Evolutionary conservation across 352 stramenopile species (phyloP).

Genomic region (Phytophthora capsici): DNA sequence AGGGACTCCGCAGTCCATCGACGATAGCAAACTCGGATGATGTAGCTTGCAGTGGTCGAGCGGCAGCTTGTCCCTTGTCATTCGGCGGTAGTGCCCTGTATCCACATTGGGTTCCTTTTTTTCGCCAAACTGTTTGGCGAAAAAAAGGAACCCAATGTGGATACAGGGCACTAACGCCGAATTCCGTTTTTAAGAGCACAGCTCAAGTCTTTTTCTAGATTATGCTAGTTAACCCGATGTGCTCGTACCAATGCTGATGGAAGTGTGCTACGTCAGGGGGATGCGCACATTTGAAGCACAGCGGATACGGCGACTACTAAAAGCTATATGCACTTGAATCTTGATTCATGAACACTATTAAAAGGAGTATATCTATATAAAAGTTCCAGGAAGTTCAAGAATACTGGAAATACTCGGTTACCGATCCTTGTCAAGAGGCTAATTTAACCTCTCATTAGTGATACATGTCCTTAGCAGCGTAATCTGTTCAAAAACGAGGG

Average conservation of each 20-base stretch:
- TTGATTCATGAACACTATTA: too few relatives aligned
- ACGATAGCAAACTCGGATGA: too few relatives aligned
- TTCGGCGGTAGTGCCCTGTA: too few relatives aligned
- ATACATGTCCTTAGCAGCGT: neutral
- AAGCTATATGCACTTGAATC: constrained; percentile 28
- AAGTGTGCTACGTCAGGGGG: neutral
- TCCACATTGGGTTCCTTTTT: too few relatives aligned
- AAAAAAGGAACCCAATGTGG: neutral
- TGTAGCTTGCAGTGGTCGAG: too few relatives aligned
- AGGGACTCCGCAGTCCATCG: too few relatives aligned
- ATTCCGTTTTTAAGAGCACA: neutral
- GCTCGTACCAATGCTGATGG: neutral
- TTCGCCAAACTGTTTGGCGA: neutral
- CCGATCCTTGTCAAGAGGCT: too few relatives aligned
- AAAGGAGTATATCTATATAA: too few relatives aligned
- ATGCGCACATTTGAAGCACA: constrained; percentile 1
- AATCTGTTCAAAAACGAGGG: constrained; percentile 3
- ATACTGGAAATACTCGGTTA: too few relatives aligned
- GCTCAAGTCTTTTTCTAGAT: neutral
- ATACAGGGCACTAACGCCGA: neutral
- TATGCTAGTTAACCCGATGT: neutral
- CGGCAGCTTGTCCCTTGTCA: too few relatives aligned
- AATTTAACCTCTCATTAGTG: neutral
- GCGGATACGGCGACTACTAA: constrained; percentile 14
- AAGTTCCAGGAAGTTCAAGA: too few relatives aligned